phyloP scores from a whole-genome alignment of 129 eudicot species.

The Chrysanthemum makinoi region DNA sequence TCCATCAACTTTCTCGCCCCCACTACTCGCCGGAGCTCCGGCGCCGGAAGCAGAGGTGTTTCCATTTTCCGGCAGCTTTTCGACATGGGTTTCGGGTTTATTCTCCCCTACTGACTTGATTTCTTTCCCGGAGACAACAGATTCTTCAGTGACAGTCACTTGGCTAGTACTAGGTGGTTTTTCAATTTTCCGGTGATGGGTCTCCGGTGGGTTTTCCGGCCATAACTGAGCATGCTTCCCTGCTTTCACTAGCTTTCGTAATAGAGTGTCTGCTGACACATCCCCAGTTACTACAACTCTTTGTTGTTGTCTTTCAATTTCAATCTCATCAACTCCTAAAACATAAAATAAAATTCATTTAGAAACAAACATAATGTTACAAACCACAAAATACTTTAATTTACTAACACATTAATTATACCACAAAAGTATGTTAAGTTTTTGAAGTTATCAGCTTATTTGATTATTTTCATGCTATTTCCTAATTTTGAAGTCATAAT shows the following conservation, averaged over 20 bases:
- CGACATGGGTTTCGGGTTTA: slow-evolving; percentile 2
- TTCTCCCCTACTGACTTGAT: slow-evolving; percentile 16
- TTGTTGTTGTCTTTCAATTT: slow-evolving; percentile 50
- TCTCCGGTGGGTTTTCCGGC: slow-evolving; percentile 35
- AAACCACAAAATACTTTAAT: too few species aligned
- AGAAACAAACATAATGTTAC: too few species aligned
- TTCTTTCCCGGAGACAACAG: slow-evolving; percentile 11
- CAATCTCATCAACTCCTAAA: slow-evolving; percentile 48
- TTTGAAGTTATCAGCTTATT: too few species aligned
- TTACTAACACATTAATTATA: too few species aligned
- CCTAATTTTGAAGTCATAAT: too few species aligned
- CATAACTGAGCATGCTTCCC: slow-evolving; percentile 64
- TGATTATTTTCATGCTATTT: too few species aligned
- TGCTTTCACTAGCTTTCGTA: slow-evolving; percentile 46
- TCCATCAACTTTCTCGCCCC: slow-evolving; percentile 14
- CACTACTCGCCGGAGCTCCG: slow-evolving; percentile 1
- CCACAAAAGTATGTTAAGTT: too few species aligned
- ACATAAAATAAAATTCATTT: not conserved
- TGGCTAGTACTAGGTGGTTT: slow-evolving; percentile 12
- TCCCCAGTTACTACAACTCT: slow-evolving; percentile 51
- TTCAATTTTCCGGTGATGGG: slow-evolving; percentile 12
- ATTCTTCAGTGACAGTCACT: not conserved
- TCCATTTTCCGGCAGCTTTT: slow-evolving; percentile 2
- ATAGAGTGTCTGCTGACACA: slow-evolving; percentile 40
- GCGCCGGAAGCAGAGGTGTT: not conserved